Percentiles rank a stretch among this genome's conserved stretches.
phyloP scores from a whole-genome alignment of 257 asterid species.

The Solanum appendiculatum region DNA sequence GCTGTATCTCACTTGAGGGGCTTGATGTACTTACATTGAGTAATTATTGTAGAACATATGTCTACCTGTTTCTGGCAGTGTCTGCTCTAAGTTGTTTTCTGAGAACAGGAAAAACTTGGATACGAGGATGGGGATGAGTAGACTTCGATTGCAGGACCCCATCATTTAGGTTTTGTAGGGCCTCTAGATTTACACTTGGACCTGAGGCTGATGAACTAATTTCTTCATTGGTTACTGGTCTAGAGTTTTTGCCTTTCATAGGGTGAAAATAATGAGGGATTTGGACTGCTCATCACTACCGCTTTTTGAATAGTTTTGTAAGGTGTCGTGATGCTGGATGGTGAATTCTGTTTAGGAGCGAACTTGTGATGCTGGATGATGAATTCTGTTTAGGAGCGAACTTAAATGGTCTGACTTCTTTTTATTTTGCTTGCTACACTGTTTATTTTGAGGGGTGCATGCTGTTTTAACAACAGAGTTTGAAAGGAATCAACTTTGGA shows the following conservation, averaged over 20 bases:
- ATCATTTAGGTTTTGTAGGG: not conserved
- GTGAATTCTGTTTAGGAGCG: not conserved
- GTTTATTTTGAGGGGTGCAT: not conserved
- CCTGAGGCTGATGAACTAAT: not conserved
- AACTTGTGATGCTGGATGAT: not conserved
- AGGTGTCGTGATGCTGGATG: not conserved
- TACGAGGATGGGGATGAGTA: not conserved
- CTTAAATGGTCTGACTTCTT: not conserved
- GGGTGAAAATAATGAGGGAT: not conserved
- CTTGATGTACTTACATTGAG: not conserved
- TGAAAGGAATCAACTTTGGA: not conserved
- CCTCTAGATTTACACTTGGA: not conserved
- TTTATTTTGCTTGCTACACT: not conserved
- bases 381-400: not conserved
- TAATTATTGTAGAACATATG: not conserved
- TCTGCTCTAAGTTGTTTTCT: not conserved
- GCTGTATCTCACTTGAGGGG: not conserved
- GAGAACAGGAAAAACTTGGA: not conserved
- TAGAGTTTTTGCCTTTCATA: not conserved
- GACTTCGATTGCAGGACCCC: not conserved
- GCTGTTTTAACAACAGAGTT: not conserved
- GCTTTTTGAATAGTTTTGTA: not conserved
- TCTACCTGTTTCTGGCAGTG: not conserved
- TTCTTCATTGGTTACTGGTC: not conserved
- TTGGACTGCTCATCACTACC: not conserved